A percentile compares a stretch with the other conserved stretches of the same genome.
Evolutionary conservation across 768 basidiomycete genomes (phyloP).

Genomic region (Rhodotorula paludigena): DNA sequence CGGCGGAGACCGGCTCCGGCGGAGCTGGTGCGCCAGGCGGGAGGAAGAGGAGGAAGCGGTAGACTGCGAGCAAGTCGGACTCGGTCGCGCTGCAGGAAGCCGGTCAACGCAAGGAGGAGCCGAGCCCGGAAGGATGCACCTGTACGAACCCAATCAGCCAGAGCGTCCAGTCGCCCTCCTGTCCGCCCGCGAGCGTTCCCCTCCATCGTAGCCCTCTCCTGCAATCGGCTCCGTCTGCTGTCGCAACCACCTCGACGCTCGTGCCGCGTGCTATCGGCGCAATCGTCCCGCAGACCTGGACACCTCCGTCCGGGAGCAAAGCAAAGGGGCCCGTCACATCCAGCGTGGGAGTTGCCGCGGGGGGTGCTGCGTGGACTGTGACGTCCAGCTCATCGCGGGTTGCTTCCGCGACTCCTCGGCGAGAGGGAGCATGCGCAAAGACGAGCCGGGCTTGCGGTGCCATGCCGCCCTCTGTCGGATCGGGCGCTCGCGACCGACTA

Average conservation of each 20-base stretch:
- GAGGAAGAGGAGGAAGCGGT: constrained; percentile 11
- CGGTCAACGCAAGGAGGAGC: neutral
- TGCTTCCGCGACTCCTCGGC: too few relatives aligned
- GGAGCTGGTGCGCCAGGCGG: neutral
- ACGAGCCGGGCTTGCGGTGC: too few relatives aligned
- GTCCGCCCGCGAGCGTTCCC: neutral
- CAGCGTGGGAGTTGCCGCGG: neutral
- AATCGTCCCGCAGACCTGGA: neutral
- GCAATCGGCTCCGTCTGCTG: rapidly evolving
- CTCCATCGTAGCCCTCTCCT: neutral
- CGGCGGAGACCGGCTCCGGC: neutral
- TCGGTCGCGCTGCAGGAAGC: constrained; percentile 11
- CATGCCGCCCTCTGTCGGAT: too few relatives aligned
- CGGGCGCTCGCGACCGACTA: too few relatives aligned
- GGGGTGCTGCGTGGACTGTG: neutral
- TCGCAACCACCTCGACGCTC: neutral
- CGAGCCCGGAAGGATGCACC: neutral
- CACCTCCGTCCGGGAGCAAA: constrained; percentile 1
- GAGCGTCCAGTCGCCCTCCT: neutral
- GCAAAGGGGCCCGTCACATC: neutral
- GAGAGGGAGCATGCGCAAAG: too few relatives aligned
- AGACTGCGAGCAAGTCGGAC: neutral
- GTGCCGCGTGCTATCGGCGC: neutral
- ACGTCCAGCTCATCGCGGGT: too few relatives aligned
- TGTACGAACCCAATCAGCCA: neutral